Evolutionary conservation across 805 yeast species (phyloP).

Genomic region (Sugiyamaella marilandica): DNA sequence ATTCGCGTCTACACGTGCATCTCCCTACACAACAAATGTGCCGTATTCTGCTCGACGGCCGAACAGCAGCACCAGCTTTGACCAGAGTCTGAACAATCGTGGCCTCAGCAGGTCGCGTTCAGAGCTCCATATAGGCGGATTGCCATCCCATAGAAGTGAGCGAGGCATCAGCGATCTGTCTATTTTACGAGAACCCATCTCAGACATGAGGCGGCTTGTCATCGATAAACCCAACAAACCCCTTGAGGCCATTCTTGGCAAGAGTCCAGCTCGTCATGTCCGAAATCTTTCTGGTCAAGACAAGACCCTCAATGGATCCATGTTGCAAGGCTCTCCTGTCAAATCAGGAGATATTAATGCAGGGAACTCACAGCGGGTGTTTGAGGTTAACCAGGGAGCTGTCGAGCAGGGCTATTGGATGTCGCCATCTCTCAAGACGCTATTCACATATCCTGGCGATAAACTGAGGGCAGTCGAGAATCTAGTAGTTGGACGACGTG

Average conservation of each 20-base stretch:
- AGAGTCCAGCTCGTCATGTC: background rate
- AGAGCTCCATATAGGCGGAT: constrained; percentile 5
- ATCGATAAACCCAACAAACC: constrained; percentile 5
- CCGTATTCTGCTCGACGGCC: constrained; percentile 1
- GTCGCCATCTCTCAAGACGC: constrained; percentile 61
- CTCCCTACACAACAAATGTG: constrained; percentile 12
- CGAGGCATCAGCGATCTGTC: constrained; percentile 7
- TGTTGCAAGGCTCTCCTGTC: background rate
- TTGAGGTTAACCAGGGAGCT: constrained; percentile 24
- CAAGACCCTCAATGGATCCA: background rate
- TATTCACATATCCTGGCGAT: constrained; percentile 49
- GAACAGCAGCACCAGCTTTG: background rate
- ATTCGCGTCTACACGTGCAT: constrained; percentile 4
- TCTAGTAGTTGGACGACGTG: constrained; percentile 67
- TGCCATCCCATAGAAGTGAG: constrained; percentile 1
- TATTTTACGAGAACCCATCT: background rate
- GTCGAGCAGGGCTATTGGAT: constrained; percentile 63
- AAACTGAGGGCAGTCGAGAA: constrained; percentile 57
- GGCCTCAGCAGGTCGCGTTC: constrained; percentile 7
- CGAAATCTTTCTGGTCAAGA: background rate
- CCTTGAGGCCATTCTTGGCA: constrained; percentile 11
- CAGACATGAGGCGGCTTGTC: constrained; percentile 11
- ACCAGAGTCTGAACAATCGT: background rate
- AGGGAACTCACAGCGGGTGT: background rate
- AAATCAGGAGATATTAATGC: background rate